Evolutionary conservation across 1,284 basidiomycete species (phyloP).

Genomic region (Lentinus polychrous): DNA sequence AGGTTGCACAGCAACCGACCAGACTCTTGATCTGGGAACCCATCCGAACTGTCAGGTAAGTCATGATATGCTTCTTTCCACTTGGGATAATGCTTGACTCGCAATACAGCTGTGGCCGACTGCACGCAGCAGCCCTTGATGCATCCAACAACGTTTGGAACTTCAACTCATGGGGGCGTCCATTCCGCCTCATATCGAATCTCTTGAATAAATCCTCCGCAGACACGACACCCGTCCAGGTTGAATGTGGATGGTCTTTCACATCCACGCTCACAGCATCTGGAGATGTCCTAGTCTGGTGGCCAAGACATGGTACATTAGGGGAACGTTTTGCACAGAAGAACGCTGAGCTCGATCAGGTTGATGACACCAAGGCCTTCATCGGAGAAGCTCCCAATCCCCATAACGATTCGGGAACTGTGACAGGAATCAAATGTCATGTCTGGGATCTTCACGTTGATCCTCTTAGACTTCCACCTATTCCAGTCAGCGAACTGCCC

Average conservation of each 20-base stretch:
- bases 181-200: constrained; percentile 52
- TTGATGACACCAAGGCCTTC: constrained; percentile 19
- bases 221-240: constrained; percentile 52
- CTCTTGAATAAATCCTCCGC: constrained; percentile 37
- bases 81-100: neutral
- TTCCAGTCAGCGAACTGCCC: constrained; percentile 31
- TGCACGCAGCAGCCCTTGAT: constrained; percentile 66
- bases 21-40: constrained; percentile 48
- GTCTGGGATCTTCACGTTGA: constrained; percentile 49
- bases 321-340: constrained; percentile 30
- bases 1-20: constrained; percentile 44
- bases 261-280: constrained; percentile 62
- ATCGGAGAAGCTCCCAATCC: neutral
- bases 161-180: constrained; percentile 67
- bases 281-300: constrained; percentile 73
- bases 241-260: constrained; percentile 79
- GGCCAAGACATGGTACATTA: constrained; percentile 51
- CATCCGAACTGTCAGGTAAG: constrained; percentile 57
- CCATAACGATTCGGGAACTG: too few relatives aligned
- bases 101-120: constrained; percentile 57
- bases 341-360: constrained; percentile 38
- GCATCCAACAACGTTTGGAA: constrained; percentile 55
- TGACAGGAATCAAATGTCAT: constrained; percentile 30
- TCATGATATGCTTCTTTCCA: constrained; percentile 2
- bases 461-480: constrained; percentile 41